phyloP scores from a whole-genome alignment of 2,329 filamentous ascomycete species.

The Hypomyces perniciosus region DNA sequence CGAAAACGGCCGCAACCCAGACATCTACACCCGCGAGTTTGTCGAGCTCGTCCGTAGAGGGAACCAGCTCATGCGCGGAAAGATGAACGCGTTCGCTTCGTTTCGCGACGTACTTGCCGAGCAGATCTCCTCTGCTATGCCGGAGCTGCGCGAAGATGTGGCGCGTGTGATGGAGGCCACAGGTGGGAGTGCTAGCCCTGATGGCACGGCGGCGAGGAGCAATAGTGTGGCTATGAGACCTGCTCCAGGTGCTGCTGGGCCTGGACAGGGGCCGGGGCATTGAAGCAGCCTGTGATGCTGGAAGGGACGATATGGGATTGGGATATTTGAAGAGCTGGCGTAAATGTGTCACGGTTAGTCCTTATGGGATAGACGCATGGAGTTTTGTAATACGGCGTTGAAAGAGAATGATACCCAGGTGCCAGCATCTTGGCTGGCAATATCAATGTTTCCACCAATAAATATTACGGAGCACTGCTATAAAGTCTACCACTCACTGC shows the following conservation, averaged over 20 bases:
- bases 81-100: constrained; percentile 52
- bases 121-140: constrained; percentile 52
- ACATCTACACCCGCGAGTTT: constrained; percentile 70
- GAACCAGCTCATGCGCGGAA: constrained; percentile 63
- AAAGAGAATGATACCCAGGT: constrained; percentile 6
- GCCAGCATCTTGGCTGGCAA: neutral
- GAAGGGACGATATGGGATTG: neutral
- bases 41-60: constrained; percentile 60
- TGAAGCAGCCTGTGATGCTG: neutral
- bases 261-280: neutral
- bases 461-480: too few relatives aligned
- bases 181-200: constrained; percentile 16
- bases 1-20: constrained; percentile 64
- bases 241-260: too few relatives aligned
- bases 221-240: constrained; percentile 5
- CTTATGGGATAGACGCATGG: neutral
- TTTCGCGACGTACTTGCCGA: constrained; percentile 59
- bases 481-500: too few relatives aligned
- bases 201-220: neutral
- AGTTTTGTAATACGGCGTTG: constrained; percentile 3
- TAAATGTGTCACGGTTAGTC: neutral
- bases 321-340: neutral
- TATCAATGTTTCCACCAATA: neutral
- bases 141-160: constrained; percentile 52
- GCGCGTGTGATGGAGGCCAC: constrained; percentile 44